Evolutionary conservation across 2,329 filamentous ascomycete genomes (phyloP), one percentile per base, ranked within the genome.

Genomic region (Aspergillus sp.): DNA sequence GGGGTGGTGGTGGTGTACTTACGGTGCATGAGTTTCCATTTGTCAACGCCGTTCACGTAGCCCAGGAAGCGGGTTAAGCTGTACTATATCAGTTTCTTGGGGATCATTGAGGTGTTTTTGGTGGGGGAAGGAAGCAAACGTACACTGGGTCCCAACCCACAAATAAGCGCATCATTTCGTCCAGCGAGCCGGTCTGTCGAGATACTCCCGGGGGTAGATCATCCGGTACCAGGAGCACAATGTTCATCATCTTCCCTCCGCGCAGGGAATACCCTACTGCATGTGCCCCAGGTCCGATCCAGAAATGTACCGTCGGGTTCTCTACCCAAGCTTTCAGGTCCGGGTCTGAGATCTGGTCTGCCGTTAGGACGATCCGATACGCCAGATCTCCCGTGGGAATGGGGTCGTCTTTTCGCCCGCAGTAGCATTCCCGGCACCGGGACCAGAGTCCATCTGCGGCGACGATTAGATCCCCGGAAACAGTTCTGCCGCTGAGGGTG

Each of bases 391-490:
- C 87, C 0, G 87, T 89, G 0, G 85, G 82, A 7, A 82, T 70
- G 0, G 87, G 85, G 5, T 77, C 73, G 38, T 84, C 82, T 4
- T 77, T 74, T 0, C 69, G 74, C 0, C 79, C 79, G 0, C 85
- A 70, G 15, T 84, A 81, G 3, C 75, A 74, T 54, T 81, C 78
- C 0, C 87, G 80, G 48, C 82, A 86, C 12, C 77, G 76, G 2
- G 85, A 88, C 85, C 86, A 88, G 0, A 90, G 73, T 0, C 88
- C 88, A 63, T 90, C 88, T 0, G 87, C 86, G 0, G 81, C 87
- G 1, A 90, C 79, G 5, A 91, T 76, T 6, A 89, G 72, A 65
- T 89, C 85, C 2, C 79, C 83, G 0, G 71, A 70, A 2, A 79
- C 77, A 1, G 65, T 72, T 4, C 76, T 72, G 0, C 81, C 83